Conservation (phyloP, 2,329 filamentous ascomycete species). For the Geosmithia putterillii region DNA sequence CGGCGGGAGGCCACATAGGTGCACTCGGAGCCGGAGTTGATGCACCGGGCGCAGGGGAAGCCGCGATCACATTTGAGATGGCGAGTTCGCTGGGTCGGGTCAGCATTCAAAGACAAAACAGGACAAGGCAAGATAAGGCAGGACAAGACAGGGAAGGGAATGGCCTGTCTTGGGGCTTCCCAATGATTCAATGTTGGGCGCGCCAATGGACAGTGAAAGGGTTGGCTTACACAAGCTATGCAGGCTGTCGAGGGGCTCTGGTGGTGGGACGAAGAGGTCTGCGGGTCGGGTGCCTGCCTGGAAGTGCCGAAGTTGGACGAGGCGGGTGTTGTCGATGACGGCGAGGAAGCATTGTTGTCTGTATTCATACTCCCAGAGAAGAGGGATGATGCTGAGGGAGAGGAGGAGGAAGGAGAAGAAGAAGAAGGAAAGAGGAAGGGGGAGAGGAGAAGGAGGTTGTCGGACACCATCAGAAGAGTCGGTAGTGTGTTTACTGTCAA, state of each 20-base stretch:
- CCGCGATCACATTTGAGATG: conserved; percentile 68
- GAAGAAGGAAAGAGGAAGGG: too few species aligned
- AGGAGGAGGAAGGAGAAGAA: too few species aligned
- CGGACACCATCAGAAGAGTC: too few species aligned
- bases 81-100: conserved; percentile 36
- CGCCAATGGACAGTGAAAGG: neutral
- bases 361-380: neutral
- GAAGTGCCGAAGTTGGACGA: neutral
- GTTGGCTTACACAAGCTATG: neutral
- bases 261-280: neutral
- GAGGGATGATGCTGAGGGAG: too few species aligned
- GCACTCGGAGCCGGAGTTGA: conserved; percentile 46
- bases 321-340: neutral
- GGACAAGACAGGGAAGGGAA: neutral
- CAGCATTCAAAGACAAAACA: neutral
- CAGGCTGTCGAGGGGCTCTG: neutral
- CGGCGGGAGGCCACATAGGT: conserved; percentile 63
- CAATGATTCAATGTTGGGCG: neutral
- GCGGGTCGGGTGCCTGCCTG: neutral
- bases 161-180: neutral
- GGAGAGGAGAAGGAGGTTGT: too few species aligned
- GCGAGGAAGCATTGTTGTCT: neutral
- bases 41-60: conserved; percentile 58
- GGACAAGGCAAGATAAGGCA: neutral
- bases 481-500: too few species aligned